Evolutionary conservation across 192 early-diverging fungal species (phyloP).

Genomic region (Entomortierella parvispora): DNA sequence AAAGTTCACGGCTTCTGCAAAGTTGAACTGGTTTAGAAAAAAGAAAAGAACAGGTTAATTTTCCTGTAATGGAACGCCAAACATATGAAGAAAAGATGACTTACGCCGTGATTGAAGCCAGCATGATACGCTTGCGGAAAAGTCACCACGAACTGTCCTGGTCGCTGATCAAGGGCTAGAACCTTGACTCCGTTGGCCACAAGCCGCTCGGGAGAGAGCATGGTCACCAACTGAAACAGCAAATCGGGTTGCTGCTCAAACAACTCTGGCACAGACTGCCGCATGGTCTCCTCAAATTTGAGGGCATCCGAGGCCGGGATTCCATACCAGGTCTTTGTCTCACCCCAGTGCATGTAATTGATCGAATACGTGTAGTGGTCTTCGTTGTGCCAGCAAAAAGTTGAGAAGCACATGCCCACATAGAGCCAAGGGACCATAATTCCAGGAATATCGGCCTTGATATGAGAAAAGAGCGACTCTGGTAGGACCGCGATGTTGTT

Average conservation of each 20-base stretch:
- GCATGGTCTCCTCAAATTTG: conserved; percentile 88
- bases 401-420: conserved; percentile 94
- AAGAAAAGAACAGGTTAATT: conserved; percentile 8
- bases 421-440: conserved; percentile 99
- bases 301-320: conserved; percentile 83
- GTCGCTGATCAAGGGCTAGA: conserved; percentile 84
- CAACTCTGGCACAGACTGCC: conserved; percentile 81
- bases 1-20: conserved; percentile 98
- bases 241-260: conserved; percentile 93
- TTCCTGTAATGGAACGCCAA: no score
- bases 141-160: conserved; percentile 94
- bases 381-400: conserved; percentile 99
- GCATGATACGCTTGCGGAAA: conserved; percentile 96
- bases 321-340: conserved; percentile 98
- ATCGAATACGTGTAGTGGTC: conserved; percentile 97
- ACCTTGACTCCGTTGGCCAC: conserved; percentile 80
- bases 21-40: conserved; percentile 75
- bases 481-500: conserved; percentile 85
- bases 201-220: conserved; percentile 84
- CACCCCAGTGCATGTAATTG: conserved; percentile 97
- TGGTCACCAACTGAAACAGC: conserved; percentile 93
- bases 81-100: conserved; percentile 13
- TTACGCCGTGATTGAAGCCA: conserved; percentile 96
- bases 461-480: conserved; percentile 87
- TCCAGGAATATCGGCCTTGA: conserved; percentile 93